A percentile compares a stretch with the other conserved stretches of the same genome.
phyloP scores from a whole-genome alignment of 2,329 filamentous ascomycete species.

The Calonectria hawksworthii region DNA sequence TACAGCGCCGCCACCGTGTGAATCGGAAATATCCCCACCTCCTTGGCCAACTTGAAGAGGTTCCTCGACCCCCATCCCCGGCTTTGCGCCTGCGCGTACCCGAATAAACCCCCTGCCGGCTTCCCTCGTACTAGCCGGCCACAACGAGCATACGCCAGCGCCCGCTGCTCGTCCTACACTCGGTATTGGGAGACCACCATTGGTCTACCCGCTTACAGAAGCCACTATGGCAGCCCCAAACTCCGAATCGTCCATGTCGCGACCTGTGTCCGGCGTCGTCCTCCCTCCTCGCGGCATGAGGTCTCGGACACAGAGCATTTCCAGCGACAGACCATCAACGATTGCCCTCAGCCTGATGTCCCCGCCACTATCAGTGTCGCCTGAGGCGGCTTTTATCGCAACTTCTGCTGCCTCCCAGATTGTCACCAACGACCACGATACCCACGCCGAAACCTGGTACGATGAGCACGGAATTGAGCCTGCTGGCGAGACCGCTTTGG shows the following conservation, averaged over 20 bases:
- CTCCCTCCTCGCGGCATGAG: conserved; percentile 52
- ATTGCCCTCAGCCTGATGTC: conserved; percentile 71
- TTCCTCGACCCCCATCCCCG: conserved; percentile 31
- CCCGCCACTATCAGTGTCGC: conserved; percentile 78
- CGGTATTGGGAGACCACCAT: conserved; percentile 34
- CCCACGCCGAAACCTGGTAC: conserved; percentile 77
- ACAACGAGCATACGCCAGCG: conserved; percentile 34
- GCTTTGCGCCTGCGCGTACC: conserved; percentile 34
- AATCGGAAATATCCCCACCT: conserved; percentile 29
- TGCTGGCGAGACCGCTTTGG: conserved; percentile 76
- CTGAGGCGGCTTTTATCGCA: conserved; percentile 89
- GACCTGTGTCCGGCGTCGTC: conserved; percentile 50
- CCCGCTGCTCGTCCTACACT: conserved; percentile 33
- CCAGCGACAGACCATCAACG: conserved; percentile 78
- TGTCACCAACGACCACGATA: conserved; percentile 89
- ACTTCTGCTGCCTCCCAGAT: conserved; percentile 90
- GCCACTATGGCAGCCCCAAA: conserved; percentile 46
- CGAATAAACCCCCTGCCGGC: conserved; percentile 30
- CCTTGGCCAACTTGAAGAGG: conserved; percentile 29
- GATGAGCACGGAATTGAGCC: conserved; percentile 77
- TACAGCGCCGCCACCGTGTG: conserved; percentile 34
- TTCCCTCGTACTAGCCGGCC: conserved; percentile 38
- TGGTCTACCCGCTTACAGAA: conserved; percentile 44
- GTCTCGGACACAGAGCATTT: conserved; percentile 74
- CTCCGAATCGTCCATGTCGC: conserved; percentile 47